These are phyloP conservation scores for Entomortierella lignicola DNA, from an alignment of 192 early-diverging fungal genomes.

Conservation along the genomic window DNA sequence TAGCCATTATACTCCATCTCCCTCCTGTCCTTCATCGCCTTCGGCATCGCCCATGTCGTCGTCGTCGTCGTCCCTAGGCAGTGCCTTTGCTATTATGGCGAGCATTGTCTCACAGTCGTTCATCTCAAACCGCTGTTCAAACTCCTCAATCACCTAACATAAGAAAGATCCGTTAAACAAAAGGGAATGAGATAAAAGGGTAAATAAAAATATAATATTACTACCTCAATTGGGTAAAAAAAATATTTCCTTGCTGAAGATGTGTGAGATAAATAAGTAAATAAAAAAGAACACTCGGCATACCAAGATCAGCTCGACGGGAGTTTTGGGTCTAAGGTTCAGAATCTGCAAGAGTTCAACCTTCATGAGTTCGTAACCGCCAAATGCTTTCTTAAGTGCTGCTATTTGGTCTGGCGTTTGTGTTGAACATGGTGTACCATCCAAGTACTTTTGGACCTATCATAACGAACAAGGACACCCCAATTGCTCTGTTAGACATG, in stretches of 20 bases:
- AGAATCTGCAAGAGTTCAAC: conserved; percentile 81
- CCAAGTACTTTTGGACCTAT: conserved; percentile 68
- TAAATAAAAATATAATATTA: too few species aligned
- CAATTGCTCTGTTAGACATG: too few species aligned
- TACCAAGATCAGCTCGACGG: conserved; percentile 76
- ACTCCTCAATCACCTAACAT: conserved; percentile 77
- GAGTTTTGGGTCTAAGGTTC: conserved; percentile 73
- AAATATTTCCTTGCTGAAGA: too few species aligned
- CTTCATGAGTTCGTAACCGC: conserved; percentile 68
- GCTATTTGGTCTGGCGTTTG: conserved; percentile 67
- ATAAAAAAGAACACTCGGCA: too few species aligned
- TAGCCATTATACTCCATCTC: background rate
- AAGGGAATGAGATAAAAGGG: background rate
- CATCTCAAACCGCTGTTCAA: conserved; percentile 69
- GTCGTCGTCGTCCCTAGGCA: conserved; percentile 65
- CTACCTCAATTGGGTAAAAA: too few species aligned
- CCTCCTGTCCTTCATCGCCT: background rate
- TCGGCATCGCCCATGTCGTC: conserved; percentile 44
- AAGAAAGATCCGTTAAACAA: background rate
- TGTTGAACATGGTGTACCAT: conserved; percentile 64
- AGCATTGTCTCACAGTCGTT: conserved; percentile 66
- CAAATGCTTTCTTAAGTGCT: conserved; percentile 57
- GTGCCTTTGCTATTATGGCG: conserved; percentile 53
- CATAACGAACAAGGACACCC: too few species aligned
- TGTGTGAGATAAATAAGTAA: background rate